Evolutionary conservation across 2,329 filamentous ascomycete genomes (phyloP), one percentile per base, ranked within the genome.

Genomic region (Scopulariopsis brevicaulis): DNA sequence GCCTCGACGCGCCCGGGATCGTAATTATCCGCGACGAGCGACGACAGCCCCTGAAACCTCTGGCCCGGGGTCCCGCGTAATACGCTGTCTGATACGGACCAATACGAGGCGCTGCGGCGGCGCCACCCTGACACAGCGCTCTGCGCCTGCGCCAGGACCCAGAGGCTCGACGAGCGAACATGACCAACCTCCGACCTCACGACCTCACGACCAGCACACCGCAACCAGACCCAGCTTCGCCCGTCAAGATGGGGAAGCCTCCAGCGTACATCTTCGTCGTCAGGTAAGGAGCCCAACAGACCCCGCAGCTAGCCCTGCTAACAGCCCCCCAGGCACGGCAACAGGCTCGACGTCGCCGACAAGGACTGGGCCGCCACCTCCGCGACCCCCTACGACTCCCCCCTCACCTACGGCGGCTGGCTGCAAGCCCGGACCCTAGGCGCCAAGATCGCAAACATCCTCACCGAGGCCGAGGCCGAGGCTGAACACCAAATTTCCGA

Each of bases 291-390:
- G 6, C 32, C 8, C 28, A 20, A 24, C 12, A 48, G 5, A 11
- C 8, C 43, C 12, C 22, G 20, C 54, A n/a, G 3, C 8, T 1
- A 5, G 40, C 12, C 25, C 11, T 24, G 8, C 37, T 55, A 28
- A 53, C 34, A 35, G 4, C 15, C 32, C 8, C 11, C 40, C 60
- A 86, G 94, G 73, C 94, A 99, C 72, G 94, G 94, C 67, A 89
- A 92, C 65, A 87, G 94, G 64, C 86, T 99, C 59, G 94, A 99
- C 71, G 90, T 90, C 58, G 91, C 92, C 61, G 92, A 99, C 77
- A 91, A 92, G 69, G 84, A 90, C 70, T 99, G 94, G 94, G 90
- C 96, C 71, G 80, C 96, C 58, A 88, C 89, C 34, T 96, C 94
- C 6, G 89, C 92, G 1, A 92, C 90, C 6, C 94, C 94, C 1